Evolutionary conservation across 2,329 filamentous ascomycete genomes (phyloP).

Genomic region (Pseudogymnoascus sp.): DNA sequence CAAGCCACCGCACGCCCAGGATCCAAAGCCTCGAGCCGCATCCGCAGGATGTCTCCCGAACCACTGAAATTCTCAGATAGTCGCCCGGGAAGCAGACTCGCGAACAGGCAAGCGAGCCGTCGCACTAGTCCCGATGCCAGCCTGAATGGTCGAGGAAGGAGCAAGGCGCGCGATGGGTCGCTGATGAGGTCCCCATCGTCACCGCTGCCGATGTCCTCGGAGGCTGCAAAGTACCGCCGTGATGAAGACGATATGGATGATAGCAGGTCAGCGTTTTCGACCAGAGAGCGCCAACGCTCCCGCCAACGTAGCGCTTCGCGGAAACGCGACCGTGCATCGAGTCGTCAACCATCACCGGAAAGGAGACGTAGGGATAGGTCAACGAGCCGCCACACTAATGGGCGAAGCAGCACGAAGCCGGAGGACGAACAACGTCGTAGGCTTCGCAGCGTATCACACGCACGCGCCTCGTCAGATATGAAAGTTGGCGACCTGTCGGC

Average conservation of each 20-base stretch:
- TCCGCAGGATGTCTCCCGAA: slow-evolving; percentile 24
- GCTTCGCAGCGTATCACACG: slow-evolving; percentile 27
- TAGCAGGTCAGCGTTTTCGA: slow-evolving; percentile 45
- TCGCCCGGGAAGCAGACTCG: slow-evolving; percentile 22
- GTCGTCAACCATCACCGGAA: slow-evolving; percentile 25
- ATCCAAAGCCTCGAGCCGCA: slow-evolving; percentile 28
- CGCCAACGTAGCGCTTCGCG: slow-evolving; percentile 46
- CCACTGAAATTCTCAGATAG: slow-evolving; percentile 12
- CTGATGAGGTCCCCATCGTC: slow-evolving; percentile 66
- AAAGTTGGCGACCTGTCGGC: slow-evolving; percentile 46
- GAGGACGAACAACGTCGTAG: slow-evolving; percentile 16
- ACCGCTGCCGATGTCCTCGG: slow-evolving; percentile 63
- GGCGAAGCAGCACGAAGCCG: slow-evolving; percentile 19
- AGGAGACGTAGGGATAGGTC: slow-evolving; percentile 26
- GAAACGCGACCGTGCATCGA: slow-evolving; percentile 26
- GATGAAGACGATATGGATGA: slow-evolving; percentile 58
- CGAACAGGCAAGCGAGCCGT: slow-evolving; percentile 33
- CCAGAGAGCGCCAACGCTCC: slow-evolving; percentile 47
- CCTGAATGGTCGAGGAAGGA: slow-evolving; percentile 47
- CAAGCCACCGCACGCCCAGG: slow-evolving; percentile 26
- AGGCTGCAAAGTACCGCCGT: slow-evolving; percentile 44
- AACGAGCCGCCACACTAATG: slow-evolving; percentile 23
- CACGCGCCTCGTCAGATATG: slow-evolving; percentile 36
- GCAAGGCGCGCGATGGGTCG: slow-evolving; percentile 51
- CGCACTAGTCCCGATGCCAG: slow-evolving; percentile 30